These are phyloP conservation scores for Candida ulmi DNA, from an alignment of 805 yeast species.

Conservation along the genomic window DNA sequence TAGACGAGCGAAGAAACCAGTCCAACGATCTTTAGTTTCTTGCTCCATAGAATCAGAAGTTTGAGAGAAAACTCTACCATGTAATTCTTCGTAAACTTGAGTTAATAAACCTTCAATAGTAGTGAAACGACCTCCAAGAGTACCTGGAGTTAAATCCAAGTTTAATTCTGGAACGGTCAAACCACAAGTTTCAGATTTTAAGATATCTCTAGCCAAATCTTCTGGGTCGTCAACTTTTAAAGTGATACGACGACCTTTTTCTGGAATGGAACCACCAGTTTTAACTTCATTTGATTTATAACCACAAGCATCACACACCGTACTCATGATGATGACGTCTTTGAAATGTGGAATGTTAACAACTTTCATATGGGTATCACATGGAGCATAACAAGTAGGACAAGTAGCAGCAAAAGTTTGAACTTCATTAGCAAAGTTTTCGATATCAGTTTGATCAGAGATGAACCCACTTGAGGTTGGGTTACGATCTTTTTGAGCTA, in stretches of 20 bases:
- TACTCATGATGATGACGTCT: slow-evolving; percentile 94
- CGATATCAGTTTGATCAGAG: slow-evolving; percentile 73
- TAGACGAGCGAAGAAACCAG: slow-evolving; percentile 63
- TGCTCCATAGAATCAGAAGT: slow-evolving; percentile 90
- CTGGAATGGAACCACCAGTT: slow-evolving; percentile 96
- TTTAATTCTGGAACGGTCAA: slow-evolving; percentile 79
- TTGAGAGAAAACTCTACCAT: slow-evolving; percentile 75
- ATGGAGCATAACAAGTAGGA: slow-evolving; percentile 76
- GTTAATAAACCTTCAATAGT: slow-evolving; percentile 89
- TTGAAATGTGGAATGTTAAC: slow-evolving; percentile 97
- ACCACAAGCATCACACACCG: slow-evolving; percentile 89
- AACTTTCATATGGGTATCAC: slow-evolving; percentile 94
- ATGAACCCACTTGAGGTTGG: slow-evolving; percentile 52
- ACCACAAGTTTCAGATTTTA: slow-evolving; percentile 92
- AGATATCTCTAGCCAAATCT: slow-evolving; percentile 89
- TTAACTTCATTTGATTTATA: slow-evolving; percentile 96
- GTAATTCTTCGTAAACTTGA: slow-evolving; percentile 87
- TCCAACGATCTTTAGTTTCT: slow-evolving; percentile 78
- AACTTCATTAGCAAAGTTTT: slow-evolving; percentile 82
- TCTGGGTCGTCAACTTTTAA: slow-evolving; percentile 76
- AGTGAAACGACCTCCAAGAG: slow-evolving; percentile 96
- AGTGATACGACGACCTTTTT: slow-evolving; percentile 68
- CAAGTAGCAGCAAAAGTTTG: slow-evolving; percentile 92
- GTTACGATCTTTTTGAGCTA: slow-evolving; percentile 21
- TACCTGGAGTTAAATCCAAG: slow-evolving; percentile 91